Evolutionary conservation across 73 alveolate species (phyloP), one percentile per base, ranked within the genome.

Genomic region (Breviolum minutum): DNA sequence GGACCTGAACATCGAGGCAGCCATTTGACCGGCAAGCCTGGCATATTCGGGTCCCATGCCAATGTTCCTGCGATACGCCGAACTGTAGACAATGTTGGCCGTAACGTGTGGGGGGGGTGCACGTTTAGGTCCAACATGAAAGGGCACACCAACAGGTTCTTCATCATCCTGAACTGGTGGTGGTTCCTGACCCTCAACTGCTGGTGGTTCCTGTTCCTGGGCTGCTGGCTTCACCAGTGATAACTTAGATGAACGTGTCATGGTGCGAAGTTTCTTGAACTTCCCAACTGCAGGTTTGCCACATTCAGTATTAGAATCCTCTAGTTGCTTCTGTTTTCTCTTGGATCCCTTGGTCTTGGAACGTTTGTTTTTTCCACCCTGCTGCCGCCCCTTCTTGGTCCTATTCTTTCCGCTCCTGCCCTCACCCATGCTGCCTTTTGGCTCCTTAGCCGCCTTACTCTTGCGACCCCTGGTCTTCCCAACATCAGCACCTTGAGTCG

Each of bases 41-140:
- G 95, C 81, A 27, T 12, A 69, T 48, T 87, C 81, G 19, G 12
- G 48, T 9, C 95, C 95, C 14, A 17, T 9, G 20, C 54, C 69
- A 11, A 22, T 27, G 83, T 71, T 87, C 60, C 5, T 7, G 40
- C 95, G 81, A 63, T 87, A 87, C 68, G 95, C 95, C 3, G 76
- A 64, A 8, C 68, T 12, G 69, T 87, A 87, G 48, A 66, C 79
- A 30, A 66, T 81, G 79, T 87, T 64, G 68, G 69, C 40, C 0
- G 80, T 62, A 24, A 87, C 32, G 54, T 87, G 95, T 0, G 61
- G n/a, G 0, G 95, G 95, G 5, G 95, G 83, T 14, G 68, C 84
- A 22, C 76, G 12, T 5, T 13, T 7, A 2, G 76, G 76, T 11
- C 88, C 88, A 80, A 40, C 68, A 19, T 80, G 88, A 12, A 40